phyloP scores from a whole-genome alignment of 305 asterid genomes.

The Andrographis paniculata region DNA sequence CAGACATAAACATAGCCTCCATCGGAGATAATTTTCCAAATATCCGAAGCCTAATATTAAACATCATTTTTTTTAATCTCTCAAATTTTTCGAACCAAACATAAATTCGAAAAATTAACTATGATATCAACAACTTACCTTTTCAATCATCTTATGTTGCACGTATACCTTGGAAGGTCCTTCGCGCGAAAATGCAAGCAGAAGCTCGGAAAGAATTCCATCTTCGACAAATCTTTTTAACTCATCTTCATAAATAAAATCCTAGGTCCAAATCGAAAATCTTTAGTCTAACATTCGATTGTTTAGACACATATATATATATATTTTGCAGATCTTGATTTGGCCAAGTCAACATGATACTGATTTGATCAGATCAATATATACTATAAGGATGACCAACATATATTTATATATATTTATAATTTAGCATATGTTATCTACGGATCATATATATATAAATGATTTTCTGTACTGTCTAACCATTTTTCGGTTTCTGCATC shows the following conservation, averaged over 20 bases:
- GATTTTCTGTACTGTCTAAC: too few species aligned
- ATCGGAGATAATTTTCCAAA: conserved; percentile 80
- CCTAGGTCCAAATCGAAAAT: conserved; percentile 32
- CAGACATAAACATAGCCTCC: conserved; percentile 87
- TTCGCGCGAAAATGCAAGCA: conserved; percentile 87
- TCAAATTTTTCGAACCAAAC: too few species aligned
- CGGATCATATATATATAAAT: too few species aligned
- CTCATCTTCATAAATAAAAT: conserved; percentile 81
- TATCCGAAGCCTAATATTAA: conserved; percentile 52
- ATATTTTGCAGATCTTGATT: conserved; percentile 19
- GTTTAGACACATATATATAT: neutral
- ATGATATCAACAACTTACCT: too few species aligned
- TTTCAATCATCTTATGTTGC: conserved; percentile 85
- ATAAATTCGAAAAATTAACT: too few species aligned
- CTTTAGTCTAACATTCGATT: neutral
- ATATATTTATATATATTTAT: too few species aligned
- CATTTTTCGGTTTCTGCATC: conserved; percentile 87
- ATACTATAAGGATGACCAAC: too few species aligned
- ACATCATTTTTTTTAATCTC: too few species aligned
- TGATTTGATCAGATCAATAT: too few species aligned
- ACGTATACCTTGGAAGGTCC: conserved; percentile 83
- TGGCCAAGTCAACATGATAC: too few species aligned
- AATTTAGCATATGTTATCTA: too few species aligned
- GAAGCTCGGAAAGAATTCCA: conserved; percentile 81
- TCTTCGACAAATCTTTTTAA: conserved; percentile 47